A percentile compares a stretch with the other conserved stretches of the same genome.
Evolutionary conservation across 306 rosid species (phyloP).

Genomic region (Malus domestica): ASM211411v1 NC_041793.1:9509001-9509500

Average conservation of each 20-base stretch:
- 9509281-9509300: not conserved
- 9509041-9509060: not conserved
- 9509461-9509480: no score
- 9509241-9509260: not conserved
- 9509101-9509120: no score
- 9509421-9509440: no score
- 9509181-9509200: not conserved
- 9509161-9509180: not conserved
- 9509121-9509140: not conserved
- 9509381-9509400: no score
- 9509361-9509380: rapidly evolving
- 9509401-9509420: no score
- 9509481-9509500: no score
- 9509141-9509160: not conserved
- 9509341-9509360: no score
- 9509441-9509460: no score
- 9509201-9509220: not conserved
- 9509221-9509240: not conserved
- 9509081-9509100: not conserved
- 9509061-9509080: not conserved
- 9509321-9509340: no score
- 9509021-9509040: no score
- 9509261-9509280: not conserved
- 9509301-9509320: not conserved
- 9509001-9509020: no score